Percentiles rank a stretch among this genome's conserved stretches.
These are phyloP conservation scores for Ligustrum vulgare DNA, from an alignment of 257 asterid genomes.

Conservation along the genomic window DNA sequence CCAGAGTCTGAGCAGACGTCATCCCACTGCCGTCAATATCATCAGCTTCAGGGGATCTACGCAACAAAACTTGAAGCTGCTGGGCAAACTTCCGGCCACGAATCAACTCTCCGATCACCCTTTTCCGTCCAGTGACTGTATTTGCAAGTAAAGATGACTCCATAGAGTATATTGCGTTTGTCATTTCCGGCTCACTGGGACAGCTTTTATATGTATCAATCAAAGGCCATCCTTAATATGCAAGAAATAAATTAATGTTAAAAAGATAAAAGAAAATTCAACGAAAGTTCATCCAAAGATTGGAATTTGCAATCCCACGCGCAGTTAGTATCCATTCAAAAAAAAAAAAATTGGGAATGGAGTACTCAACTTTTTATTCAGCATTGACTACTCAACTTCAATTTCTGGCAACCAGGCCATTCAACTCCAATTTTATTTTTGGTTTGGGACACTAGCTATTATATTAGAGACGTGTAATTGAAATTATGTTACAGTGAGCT, in stretches of 20 bases:
- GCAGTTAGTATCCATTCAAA: not conserved
- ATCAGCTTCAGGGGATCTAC: not conserved
- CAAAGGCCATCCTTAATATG: not conserved
- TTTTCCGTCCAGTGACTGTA: not conserved
- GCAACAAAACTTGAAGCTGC: not conserved
- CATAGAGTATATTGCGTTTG: not conserved
- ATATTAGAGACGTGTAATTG: no score
- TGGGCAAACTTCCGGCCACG: constrained; percentile 1
- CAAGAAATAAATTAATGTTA: not conserved
- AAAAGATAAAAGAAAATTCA: not conserved
- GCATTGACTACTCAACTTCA: not conserved
- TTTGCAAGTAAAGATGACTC: not conserved
- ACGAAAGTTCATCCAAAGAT: not conserved
- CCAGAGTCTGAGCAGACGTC: not conserved
- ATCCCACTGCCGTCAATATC: not conserved
- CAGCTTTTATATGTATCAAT: not conserved
- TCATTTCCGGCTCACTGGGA: not conserved
- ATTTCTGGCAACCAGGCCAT: not conserved
- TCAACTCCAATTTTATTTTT: no score
- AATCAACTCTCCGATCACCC: constrained; percentile 6
- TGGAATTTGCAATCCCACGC: not conserved
- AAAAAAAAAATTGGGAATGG: not conserved
- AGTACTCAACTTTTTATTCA: not conserved
- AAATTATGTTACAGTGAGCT: no score
- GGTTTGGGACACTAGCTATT: no score